Evolutionary conservation across 1,284 basidiomycete species (phyloP).

Genomic region (Fomitopsis schrenkii): DNA sequence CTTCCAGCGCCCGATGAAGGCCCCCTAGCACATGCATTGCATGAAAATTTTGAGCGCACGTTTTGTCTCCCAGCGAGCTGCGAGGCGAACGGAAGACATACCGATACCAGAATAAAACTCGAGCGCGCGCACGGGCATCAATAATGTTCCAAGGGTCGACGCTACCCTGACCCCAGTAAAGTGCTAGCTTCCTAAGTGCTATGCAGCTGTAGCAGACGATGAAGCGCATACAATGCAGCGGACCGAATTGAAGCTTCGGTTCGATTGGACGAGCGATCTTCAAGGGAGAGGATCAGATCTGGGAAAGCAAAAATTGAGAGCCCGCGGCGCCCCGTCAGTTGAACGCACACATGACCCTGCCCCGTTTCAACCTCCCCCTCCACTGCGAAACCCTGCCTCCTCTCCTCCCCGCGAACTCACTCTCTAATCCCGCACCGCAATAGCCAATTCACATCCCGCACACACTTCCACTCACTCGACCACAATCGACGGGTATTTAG

Average conservation of each 20-base stretch:
- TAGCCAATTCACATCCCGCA: not conserved
- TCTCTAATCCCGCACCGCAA: not conserved
- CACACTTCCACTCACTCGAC: not conserved
- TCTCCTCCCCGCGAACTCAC: not conserved
- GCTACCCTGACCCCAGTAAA: too few species aligned
- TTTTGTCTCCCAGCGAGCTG: too few species aligned
- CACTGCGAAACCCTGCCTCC: slow-evolving; percentile 2
- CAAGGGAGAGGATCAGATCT: not conserved
- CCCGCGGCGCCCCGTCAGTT: not conserved
- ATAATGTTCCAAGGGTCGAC: too few species aligned
- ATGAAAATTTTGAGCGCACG: too few species aligned
- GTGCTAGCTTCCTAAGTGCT: not conserved
- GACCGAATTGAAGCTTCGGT: not conserved
- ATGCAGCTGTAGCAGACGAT: not conserved
- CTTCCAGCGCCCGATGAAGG: slow-evolving; percentile 60
- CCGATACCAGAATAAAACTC: slow-evolving; percentile 81
- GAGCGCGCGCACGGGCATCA: slow-evolving; percentile 42
- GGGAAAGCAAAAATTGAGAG: not conserved
- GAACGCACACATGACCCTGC: slow-evolving; percentile 14
- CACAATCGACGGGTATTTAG: not conserved
- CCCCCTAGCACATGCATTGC: slow-evolving; percentile 44
- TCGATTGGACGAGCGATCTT: not conserved
- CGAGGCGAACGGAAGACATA: slow-evolving; percentile 14
- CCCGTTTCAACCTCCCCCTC: slow-evolving; percentile 12
- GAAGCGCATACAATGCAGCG: not conserved